phyloP scores from a whole-genome alignment of 768 basidiomycete species.

The Mycena crocata region DNA sequence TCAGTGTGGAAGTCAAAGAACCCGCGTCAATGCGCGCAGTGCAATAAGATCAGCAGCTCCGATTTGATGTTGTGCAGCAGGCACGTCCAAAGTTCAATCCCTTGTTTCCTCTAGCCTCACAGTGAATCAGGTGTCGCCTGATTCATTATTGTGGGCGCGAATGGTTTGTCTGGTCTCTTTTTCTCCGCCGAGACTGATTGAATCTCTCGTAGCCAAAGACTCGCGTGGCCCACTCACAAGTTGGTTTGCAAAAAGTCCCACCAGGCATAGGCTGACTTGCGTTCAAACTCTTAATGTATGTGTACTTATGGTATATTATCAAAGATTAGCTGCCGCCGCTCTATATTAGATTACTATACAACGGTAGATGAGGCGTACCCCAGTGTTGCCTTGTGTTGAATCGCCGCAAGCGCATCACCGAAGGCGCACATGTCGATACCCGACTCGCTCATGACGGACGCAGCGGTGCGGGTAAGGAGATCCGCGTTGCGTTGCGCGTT shows the following conservation, averaged over 20 bases:
- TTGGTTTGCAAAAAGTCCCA: conserved; percentile 31
- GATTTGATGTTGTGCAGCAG: conserved; percentile 21
- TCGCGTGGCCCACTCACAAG: conserved; percentile 35
- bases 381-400: conserved; percentile 19
- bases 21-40: conserved; percentile 36
- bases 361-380: neutral
- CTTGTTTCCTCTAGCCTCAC: conserved; percentile 4
- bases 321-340: no score
- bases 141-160: conserved; percentile 38
- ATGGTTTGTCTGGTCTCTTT: conserved; percentile 33
- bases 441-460: conserved; percentile 30
- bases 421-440: conserved; percentile 26
- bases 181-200: neutral
- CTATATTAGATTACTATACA: no score
- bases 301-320: no score
- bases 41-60: conserved; percentile 26
- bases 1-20: conserved; percentile 33
- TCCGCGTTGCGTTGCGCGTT: conserved; percentile 3
- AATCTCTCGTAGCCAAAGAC: conserved; percentile 21
- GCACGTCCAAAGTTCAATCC: neutral
- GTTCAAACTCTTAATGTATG: neutral
- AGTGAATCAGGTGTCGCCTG: conserved; percentile 27
- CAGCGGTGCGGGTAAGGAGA: conserved; percentile 17
- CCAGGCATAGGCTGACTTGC: neutral
- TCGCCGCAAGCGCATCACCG: conserved; percentile 20